Conservation (phyloP, 768 basidiomycete genomes). For the Scleroderma citrinum region DNA sequence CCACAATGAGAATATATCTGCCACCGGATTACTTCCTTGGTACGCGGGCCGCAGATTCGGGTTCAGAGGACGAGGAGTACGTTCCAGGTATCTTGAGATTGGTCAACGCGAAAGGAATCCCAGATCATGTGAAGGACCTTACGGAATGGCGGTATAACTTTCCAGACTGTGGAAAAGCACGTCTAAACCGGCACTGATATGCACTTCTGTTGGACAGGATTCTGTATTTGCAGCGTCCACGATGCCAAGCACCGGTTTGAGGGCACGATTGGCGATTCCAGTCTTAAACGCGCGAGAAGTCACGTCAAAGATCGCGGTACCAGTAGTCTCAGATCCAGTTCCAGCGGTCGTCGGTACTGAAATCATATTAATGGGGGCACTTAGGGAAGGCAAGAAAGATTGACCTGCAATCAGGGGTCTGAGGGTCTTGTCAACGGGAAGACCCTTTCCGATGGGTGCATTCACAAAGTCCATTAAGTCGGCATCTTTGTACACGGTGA, state of each 20-base stretch:
- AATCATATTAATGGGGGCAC: conserved; percentile 1
- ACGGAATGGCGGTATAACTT: conserved; percentile 93
- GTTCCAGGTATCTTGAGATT: conserved; percentile 70
- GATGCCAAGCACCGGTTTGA: conserved; percentile 86
- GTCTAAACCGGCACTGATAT: conserved; percentile 92
- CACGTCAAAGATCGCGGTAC: conserved; percentile 90
- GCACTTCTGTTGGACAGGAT: conserved; percentile 84
- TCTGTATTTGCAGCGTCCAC: conserved; percentile 89
- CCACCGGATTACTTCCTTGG: conserved; percentile 90
- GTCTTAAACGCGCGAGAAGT: conserved; percentile 93
- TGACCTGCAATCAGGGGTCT: conserved; percentile 79
- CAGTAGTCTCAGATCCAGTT: conserved; percentile 93
- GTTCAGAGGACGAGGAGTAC: conserved; percentile 83
- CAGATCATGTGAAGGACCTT: conserved; percentile 20
- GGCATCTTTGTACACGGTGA: conserved; percentile 86
- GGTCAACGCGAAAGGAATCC: conserved; percentile 4
- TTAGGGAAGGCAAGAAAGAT: conserved; percentile 6
- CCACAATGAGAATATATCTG: conserved; percentile 95
- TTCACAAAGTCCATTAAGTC: conserved; percentile 97
- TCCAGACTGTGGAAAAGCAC: conserved; percentile 96
- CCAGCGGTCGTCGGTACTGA: conserved; percentile 73
- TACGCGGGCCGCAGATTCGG: conserved; percentile 90
- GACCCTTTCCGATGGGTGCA: conserved; percentile 89
- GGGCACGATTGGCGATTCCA: conserved; percentile 86
- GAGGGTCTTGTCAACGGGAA: conserved; percentile 69